Evolutionary conservation across 2,329 filamentous ascomycete species (phyloP).

Genomic region (Fusarium marasasianum): DNA sequence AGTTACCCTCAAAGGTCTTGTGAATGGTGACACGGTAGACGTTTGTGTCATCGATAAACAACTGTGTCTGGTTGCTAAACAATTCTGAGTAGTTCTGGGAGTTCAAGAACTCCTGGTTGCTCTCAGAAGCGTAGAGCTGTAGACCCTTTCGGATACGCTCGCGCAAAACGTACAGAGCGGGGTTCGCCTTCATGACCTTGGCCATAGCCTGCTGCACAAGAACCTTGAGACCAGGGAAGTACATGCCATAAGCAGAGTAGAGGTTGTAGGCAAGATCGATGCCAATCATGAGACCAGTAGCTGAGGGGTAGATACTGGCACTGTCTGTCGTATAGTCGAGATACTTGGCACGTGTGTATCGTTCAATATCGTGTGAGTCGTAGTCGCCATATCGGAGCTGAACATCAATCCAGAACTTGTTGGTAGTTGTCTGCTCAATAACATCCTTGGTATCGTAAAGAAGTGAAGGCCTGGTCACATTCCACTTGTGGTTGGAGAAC

Average conservation of each 20-base stretch:
- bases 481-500: conserved; percentile 99
- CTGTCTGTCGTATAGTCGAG: conserved; percentile 98
- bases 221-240: conserved; percentile 97
- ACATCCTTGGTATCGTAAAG: conserved; percentile 96
- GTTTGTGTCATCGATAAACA: conserved; percentile 99
- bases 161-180: conserved; percentile 91
- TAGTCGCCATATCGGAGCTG: conserved; percentile 98
- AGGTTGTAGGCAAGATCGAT: conserved; percentile 98
- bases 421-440: conserved; percentile 92
- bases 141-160: conserved; percentile 99
- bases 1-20: conserved; percentile 98
- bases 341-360: conserved; percentile 97
- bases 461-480: conserved; percentile 90
- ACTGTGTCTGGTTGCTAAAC: conserved; percentile 98
- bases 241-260: conserved; percentile 97
- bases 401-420: conserved; percentile 99
- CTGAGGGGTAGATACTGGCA: conserved; percentile 97
- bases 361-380: conserved; percentile 98
- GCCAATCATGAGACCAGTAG: conserved; percentile 96
- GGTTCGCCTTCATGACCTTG: conserved; percentile 99
- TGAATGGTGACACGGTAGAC: conserved; percentile 99
- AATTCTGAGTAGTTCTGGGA: conserved; percentile 99
- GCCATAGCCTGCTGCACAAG: conserved; percentile 98
- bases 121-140: conserved; percentile 97
- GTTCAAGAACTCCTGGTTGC: conserved; percentile 98